These are phyloP conservation scores for Cordyceps fumosorosea DNA, from an alignment of 2,329 filamentous ascomycete species.

Conservation along the genomic window DNA sequence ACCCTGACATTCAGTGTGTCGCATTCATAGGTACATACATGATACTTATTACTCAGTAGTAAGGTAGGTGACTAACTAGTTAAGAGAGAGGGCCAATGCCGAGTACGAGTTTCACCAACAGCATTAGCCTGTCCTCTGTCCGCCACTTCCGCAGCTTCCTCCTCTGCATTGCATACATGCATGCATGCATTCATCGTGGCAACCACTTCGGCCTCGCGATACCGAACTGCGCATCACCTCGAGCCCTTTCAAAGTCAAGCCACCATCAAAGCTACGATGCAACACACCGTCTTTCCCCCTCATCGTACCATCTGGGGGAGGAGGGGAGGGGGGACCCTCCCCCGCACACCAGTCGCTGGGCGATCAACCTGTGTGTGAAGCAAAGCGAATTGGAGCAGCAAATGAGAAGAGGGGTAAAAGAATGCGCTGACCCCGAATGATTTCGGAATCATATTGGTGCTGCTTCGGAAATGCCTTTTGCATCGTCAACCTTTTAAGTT, in stretches of 20 bases:
- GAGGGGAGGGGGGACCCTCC: background rate
- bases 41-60: no score
- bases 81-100: background rate
- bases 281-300: background rate
- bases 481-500: background rate
- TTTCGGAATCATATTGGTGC: background rate
- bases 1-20: background rate
- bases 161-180: background rate
- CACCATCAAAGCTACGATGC: background rate
- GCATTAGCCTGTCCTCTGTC: background rate
- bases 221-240: background rate
- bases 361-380: background rate
- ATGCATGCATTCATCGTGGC: background rate
- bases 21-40: background rate
- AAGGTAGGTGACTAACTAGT: no score
- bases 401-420: background rate
- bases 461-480: no score
- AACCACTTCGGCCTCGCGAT: background rate
- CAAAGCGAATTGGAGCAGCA: background rate
- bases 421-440: background rate
- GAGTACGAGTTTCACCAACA: background rate
- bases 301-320: background rate
- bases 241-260: background rate
- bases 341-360: background rate
- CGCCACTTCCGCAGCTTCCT: background rate